Evolutionary conservation across 352 stramenopile genomes (phyloP), one percentile per base, ranked within the genome.

Genomic region (Phytophthora foliorum): DNA sequence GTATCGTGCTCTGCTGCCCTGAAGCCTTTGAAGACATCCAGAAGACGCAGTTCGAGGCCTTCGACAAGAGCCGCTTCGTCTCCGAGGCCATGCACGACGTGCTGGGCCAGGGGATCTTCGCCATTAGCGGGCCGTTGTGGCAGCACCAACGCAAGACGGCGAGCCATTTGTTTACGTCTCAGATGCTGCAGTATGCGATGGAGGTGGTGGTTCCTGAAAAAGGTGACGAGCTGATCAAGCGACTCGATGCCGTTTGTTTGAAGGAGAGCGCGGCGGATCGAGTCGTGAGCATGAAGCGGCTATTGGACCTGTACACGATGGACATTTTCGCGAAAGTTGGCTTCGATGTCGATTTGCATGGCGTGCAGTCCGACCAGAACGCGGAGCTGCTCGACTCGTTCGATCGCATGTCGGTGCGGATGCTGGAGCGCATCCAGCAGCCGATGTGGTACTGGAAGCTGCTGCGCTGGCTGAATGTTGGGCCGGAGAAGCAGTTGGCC

Each of bases 161-260:
- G 59, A 97, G 91, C 59, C 93, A 98, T 54, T 92, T 98, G 46
- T 97, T 98, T 44, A 92, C 83, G 1, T 67, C 77, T 24, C 67
- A 80, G 27, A 88, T 82, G 77, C 76, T 93, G 64, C 72, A 75
- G 34, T 78, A 88, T 21, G 75, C 68, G 4, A 91, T 93, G 83
- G 67, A 88, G n/a, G 57, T 69, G 9, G 73, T 81, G 7, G 77
- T 91, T 7, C 55, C 69, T 7, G 69, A 88, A 2, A 77, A 84
- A 14, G 72, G 74, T 29, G 62, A 65, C 10, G 50, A 76, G n/a
- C 24, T 92, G 14, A 67, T 78, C 4, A 68, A 65, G 24, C 72
- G 72, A 4, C 75, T 93, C 6, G 27, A 68, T 8, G 56, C 31
- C 7, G 39, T 74, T 25, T 63, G 62, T 52, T 34, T 59, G 0